phyloP scores from a whole-genome alignment of 805 yeast species.

The Lachancea kluyveri region DNA sequence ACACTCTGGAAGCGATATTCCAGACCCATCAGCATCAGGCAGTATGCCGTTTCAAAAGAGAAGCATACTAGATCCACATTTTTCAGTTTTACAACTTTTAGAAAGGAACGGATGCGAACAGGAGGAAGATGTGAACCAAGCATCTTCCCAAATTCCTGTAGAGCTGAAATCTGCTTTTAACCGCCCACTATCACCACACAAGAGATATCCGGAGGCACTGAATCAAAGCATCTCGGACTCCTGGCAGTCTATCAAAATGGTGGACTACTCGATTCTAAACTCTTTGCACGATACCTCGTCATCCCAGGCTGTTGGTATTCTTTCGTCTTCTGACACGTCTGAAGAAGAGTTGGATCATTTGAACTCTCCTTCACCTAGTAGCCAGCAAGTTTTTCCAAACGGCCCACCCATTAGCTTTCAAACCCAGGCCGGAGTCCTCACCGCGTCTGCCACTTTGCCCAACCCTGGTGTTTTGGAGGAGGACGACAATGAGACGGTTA shows the following conservation, averaged over 20 bases:
- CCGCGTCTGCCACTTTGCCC: not conserved
- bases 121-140: not conserved
- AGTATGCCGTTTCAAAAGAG: too few relatives aligned
- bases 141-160: not conserved
- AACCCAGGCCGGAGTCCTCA: too few relatives aligned
- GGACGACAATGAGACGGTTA: constrained; percentile 19
- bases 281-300: constrained; percentile 9
- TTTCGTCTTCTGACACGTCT: constrained; percentile 29
- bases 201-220: constrained; percentile 3
- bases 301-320: constrained; percentile 11
- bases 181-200: constrained; percentile 1
- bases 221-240: constrained; percentile 22
- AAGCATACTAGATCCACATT: constrained; percentile 28
- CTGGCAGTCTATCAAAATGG: constrained; percentile 25
- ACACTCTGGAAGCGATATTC: too few relatives aligned
- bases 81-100: constrained; percentile 24
- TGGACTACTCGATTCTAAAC: constrained; percentile 16
- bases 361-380: constrained; percentile 10
- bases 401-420: too few relatives aligned
- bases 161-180: constrained; percentile 2
- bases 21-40: too few relatives aligned
- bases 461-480: constrained; percentile 7
- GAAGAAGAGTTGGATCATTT: constrained; percentile 24
- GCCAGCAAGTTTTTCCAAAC: too few relatives aligned
- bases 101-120: constrained; percentile 6